Evolutionary conservation across 2,329 filamentous ascomycete species (phyloP).

Genomic region (Blastomyces gilchristii): DNA sequence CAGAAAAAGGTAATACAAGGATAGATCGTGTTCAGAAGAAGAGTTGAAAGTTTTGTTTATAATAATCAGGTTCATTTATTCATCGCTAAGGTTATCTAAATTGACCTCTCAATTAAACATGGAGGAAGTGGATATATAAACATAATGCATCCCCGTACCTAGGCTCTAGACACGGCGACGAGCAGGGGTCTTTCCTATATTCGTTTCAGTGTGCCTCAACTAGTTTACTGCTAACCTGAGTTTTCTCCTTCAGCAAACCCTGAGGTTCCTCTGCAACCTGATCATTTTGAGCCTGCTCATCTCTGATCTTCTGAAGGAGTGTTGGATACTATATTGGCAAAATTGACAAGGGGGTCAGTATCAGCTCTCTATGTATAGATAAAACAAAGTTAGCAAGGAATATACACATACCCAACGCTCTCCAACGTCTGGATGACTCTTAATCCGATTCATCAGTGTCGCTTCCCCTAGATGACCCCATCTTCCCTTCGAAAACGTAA

Average conservation of each 20-base stretch:
- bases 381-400: neutral
- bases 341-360: neutral
- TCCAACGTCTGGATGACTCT: conserved; percentile 78
- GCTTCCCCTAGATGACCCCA: conserved; percentile 66
- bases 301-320: conserved; percentile 43
- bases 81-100: neutral
- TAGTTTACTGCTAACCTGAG: neutral
- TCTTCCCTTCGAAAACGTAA: conserved; percentile 65
- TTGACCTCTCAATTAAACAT: neutral
- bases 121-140: neutral
- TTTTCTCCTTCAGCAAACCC: conserved; percentile 8
- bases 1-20: neutral
- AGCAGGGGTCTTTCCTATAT: neutral
- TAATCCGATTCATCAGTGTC: conserved; percentile 71
- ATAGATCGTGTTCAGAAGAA: neutral
- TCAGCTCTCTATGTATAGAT: neutral
- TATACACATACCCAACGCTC: conserved; percentile 51
- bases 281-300: conserved; percentile 42
- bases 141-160: neutral
- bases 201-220: conserved; percentile 9
- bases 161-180: neutral
- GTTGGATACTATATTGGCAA: conserved; percentile 48
- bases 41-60: neutral
- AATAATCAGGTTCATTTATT: neutral
- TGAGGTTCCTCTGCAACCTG: conserved; percentile 13